These are phyloP conservation scores for Pulicaria dysenterica DNA, from an alignment of 129 eudicot genomes.

Conservation along the genomic window DNA sequence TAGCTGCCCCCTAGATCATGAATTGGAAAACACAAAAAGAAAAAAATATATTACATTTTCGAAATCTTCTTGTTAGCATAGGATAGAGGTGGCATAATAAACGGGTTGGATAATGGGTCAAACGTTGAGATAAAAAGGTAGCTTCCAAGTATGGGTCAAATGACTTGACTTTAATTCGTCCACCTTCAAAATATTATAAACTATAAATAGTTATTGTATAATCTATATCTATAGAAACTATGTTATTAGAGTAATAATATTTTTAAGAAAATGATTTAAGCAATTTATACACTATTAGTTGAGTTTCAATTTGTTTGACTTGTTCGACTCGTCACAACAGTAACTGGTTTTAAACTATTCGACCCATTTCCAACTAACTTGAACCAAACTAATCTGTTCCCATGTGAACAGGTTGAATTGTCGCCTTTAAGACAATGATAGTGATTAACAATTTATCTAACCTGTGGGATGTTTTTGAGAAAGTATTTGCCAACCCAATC, in stretches of 20 bases:
- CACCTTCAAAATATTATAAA: too few species aligned
- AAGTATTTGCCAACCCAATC: conserved; percentile 55
- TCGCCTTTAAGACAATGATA: background rate
- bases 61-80: background rate
- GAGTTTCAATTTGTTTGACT: too few species aligned
- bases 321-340: too few species aligned
- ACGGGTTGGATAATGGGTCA: background rate
- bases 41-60: background rate
- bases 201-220: background rate
- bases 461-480: conserved; percentile 75
- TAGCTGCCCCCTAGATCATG: conserved; percentile 41
- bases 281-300: too few species aligned
- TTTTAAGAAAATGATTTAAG: too few species aligned
- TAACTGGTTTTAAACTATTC: background rate
- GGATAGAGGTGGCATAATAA: background rate
- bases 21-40: background rate
- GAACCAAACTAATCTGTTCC: too few species aligned
- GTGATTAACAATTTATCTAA: conserved; percentile 17
- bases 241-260: too few species aligned
- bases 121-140: too few species aligned
- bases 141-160: too few species aligned
- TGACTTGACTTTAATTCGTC: too few species aligned
- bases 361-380: background rate
- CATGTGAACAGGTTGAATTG: background rate
- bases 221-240: background rate